Conservation (phyloP, 208 protist species). For the Leishmania aethiopica region DNA sequence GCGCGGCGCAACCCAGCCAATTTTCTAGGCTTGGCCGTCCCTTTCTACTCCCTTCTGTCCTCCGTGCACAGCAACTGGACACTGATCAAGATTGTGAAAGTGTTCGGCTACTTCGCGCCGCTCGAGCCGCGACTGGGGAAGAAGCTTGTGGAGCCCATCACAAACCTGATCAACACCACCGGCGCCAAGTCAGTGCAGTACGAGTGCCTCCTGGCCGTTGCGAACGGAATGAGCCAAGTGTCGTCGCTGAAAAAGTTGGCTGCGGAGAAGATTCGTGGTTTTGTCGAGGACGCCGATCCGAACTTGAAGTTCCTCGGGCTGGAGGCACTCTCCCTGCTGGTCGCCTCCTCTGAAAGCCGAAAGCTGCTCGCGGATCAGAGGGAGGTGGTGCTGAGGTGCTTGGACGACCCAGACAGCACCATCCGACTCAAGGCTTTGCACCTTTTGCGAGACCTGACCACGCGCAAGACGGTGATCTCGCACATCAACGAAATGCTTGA, state of each 20-base stretch:
- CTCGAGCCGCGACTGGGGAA: conserved; percentile 97
- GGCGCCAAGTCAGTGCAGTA: conserved; percentile 96
- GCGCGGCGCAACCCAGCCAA: conserved; percentile 98
- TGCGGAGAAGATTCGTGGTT: conserved; percentile 93
- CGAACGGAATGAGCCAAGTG: conserved; percentile 87
- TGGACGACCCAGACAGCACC: conserved; percentile 96
- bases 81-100: conserved; percentile 99
- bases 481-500: conserved; percentile 82
- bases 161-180: conserved; percentile 96
- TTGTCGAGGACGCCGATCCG: conserved; percentile 97
- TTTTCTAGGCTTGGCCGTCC: conserved; percentile 96
- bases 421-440: conserved; percentile 95
- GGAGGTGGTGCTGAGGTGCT: conserved; percentile 92
- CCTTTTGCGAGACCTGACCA: conserved; percentile 93
- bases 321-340: conserved; percentile 92
- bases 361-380: conserved; percentile 93
- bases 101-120: conserved; percentile 96
- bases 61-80: conserved; percentile 98
- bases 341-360: conserved; percentile 78
- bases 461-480: conserved; percentile 89
- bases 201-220: conserved; percentile 96
- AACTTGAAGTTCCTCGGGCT: conserved; percentile 99
- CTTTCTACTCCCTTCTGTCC: conserved; percentile 96
- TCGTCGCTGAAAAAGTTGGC: conserved; percentile 89
- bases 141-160: conserved; percentile 97